Evolutionary conservation across 805 yeast genomes (phyloP), one percentile per base, ranked within the genome.

Genomic region (Lipomyces starkeyi): DNA sequence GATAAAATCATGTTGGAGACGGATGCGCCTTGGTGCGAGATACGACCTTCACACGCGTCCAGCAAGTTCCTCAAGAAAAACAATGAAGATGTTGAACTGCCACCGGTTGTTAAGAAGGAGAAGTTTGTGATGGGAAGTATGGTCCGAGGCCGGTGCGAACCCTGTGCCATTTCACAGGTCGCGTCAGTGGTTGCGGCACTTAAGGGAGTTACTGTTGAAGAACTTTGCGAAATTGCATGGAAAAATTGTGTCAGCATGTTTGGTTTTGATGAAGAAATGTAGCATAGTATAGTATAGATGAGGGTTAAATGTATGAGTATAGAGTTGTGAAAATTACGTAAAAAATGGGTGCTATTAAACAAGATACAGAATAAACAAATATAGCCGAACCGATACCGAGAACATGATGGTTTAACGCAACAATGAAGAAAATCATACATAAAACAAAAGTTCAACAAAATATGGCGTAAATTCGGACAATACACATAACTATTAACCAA

Each of bases 21-120:
- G 17, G 99, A 95, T 79, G 93, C 98, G 2, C 99, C 99, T 0
- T 95, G 99, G 99, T 95, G 99, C 80, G 98, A 93, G 76, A 86
- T 95, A 58, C 83, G 96, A 67, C 90, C 86, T 72, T 84, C 95
- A 9, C 97, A 92, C 76, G 91, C 92, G 1, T 85, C 95, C 17
- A 87, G 85, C 78, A 80, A 85, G 70, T 83, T 81, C 69, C 76
- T 93, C 37, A 49, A 47, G 13, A 25, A 40, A 13, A 53, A 25
- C 11, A 34, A 68, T 25, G 29, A 47, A 5, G 22, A 37, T 8
- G 27, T 25, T 29, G 54, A 27, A 32, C 22, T 65, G 6, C 35
- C 58, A 2, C 59, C 58, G 1, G 76, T 86, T 14, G 83, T 88
- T 34, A 90, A 91, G 75, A 87, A 88, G 67, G 94, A 90, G 59